Evolutionary conservation across 305 asterid genomes (phyloP).

Genomic region (Ilex paraguariensis): DNA sequence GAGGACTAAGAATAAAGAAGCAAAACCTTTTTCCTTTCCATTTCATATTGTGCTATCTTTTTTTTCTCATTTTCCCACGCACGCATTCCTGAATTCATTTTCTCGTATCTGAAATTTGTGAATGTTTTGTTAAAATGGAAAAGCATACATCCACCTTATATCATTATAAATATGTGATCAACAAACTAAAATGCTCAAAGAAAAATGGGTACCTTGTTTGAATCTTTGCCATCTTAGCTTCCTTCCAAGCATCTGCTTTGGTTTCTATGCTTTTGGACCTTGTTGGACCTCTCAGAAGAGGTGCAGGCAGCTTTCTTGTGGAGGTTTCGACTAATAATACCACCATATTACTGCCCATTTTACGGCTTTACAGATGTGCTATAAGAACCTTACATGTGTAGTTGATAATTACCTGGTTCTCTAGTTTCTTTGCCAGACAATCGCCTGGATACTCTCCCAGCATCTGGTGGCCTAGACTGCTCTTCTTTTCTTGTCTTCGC

Average conservation of each 20-base stretch:
- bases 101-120: slow-evolving; percentile 42
- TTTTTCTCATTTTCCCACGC: slow-evolving; percentile 67
- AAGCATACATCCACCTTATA: too few relatives aligned
- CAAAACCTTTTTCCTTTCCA: slow-evolving; percentile 58
- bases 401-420: too few relatives aligned
- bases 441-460: slow-evolving; percentile 14
- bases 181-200: not conserved
- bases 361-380: not conserved
- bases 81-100: slow-evolving; percentile 31
- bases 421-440: not conserved
- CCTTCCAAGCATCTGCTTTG: slow-evolving; percentile 60
- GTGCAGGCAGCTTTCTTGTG: slow-evolving; percentile 22
- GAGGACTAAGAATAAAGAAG: not conserved
- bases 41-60: slow-evolving; percentile 31
- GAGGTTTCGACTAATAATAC: slow-evolving; percentile 27
- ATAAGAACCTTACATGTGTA: too few relatives aligned
- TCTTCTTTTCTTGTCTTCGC: slow-evolving; percentile 24
- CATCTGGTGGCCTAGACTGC: slow-evolving; percentile 21
- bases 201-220: slow-evolving; percentile 42
- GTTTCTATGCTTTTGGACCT: slow-evolving; percentile 20
- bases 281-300: slow-evolving; percentile 21
- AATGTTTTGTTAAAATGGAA: not conserved
- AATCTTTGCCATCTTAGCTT: slow-evolving; percentile 47
- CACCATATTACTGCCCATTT: slow-evolving; percentile 1
- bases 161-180: not conserved